phyloP scores from a whole-genome alignment of 257 asterid species.

The Capsicum chinense region DNA sequence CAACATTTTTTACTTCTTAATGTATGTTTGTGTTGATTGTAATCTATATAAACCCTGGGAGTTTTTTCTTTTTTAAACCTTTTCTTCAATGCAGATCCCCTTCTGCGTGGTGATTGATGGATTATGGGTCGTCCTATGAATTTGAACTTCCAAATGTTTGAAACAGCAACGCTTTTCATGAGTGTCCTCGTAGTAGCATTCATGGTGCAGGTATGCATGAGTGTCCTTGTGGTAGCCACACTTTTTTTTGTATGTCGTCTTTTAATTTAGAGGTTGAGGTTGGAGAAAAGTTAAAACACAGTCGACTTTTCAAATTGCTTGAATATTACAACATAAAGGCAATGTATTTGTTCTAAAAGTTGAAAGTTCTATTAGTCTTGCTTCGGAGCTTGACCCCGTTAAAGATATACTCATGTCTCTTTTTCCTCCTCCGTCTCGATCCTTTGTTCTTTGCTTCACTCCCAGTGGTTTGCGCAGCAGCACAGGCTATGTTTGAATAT shows the following conservation, averaged over 20 bases:
- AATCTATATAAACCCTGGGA: background rate
- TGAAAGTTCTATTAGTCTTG: background rate
- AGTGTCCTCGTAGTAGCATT: conserved; percentile 81
- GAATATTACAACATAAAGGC: background rate
- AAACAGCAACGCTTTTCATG: conserved; percentile 77
- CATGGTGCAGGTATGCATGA: conserved; percentile 65
- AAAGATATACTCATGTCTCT: background rate
- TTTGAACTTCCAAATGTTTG: conserved; percentile 77
- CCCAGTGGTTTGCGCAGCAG: too few relatives aligned
- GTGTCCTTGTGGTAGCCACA: too few relatives aligned
- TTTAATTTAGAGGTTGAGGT: background rate
- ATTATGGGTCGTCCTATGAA: conserved; percentile 74
- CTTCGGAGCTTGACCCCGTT: background rate
- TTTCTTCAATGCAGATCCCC: conserved; percentile 55
- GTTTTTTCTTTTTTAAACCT: background rate
- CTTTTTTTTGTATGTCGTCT: background rate
- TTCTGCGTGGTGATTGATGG: conserved; percentile 80
- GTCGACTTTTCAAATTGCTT: background rate
- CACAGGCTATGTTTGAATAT: background rate
- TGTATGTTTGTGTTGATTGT: background rate
- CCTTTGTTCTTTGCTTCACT: conserved; percentile 20
- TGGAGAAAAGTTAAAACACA: background rate
- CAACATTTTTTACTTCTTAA: background rate
- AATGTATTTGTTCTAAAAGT: conserved; percentile 1
- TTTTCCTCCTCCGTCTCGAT: background rate